Conservation (phyloP, 106 monocot genomes). For the Apostasia ramifera region DNA sequence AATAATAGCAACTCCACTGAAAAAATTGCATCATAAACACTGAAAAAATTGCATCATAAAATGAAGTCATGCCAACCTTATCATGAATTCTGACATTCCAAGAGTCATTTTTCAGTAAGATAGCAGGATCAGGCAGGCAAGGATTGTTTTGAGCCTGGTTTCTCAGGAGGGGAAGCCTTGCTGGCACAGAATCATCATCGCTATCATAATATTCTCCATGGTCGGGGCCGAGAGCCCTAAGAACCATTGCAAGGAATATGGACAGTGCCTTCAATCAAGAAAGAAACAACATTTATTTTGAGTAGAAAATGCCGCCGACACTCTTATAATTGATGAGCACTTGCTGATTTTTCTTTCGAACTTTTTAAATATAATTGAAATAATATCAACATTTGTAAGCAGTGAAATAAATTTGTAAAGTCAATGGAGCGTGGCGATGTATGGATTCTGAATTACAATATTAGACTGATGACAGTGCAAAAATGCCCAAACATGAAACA, state of each 20-base stretch:
- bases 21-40: neutral
- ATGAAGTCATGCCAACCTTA: constrained; percentile 1
- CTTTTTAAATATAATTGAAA: too few species aligned
- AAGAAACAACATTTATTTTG: neutral
- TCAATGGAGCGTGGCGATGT: too few species aligned
- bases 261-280: constrained; percentile 41
- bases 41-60: neutral
- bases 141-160: constrained; percentile 29
- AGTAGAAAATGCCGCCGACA: too few species aligned
- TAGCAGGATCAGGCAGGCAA: constrained; percentile 7
- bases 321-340: too few species aligned
- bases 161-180: constrained; percentile 72
- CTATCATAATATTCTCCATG: constrained; percentile 48
- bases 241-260: constrained; percentile 51
- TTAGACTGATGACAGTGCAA: too few species aligned
- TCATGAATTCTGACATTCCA: constrained; percentile 32
- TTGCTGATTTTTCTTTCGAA: too few species aligned
- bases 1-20: neutral
- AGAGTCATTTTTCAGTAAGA: constrained; percentile 20
- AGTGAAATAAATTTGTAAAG: too few species aligned
- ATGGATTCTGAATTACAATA: too few species aligned
- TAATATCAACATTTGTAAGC: too few species aligned
- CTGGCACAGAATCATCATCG: constrained; percentile 49
- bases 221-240: constrained; percentile 65
- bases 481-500: too few species aligned